Evolutionary conservation across 164 flowering plant species (phyloP).

Genomic region (Aristolochia fimbriata): DNA sequence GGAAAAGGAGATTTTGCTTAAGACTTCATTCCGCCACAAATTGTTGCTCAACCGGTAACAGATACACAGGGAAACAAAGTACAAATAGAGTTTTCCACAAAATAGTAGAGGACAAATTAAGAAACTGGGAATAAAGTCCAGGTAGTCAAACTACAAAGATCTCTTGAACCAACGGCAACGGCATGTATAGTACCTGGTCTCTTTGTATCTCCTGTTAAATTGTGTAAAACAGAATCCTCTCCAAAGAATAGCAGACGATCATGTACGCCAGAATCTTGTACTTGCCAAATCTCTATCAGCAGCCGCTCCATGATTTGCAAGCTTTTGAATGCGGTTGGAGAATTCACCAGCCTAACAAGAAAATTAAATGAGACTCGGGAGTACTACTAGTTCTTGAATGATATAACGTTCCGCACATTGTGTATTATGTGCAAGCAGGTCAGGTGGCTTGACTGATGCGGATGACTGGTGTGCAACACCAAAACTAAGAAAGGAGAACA

Average conservation of each 20-base stretch:
- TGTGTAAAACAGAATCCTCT: not conserved
- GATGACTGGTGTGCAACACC: too few relatives aligned
- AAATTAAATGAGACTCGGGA: not conserved
- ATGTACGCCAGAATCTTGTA: slow-evolving; percentile 43
- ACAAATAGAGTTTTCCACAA: too few relatives aligned
- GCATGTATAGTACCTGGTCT: too few relatives aligned
- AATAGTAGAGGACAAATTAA: too few relatives aligned
- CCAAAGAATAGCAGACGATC: slow-evolving; percentile 6
- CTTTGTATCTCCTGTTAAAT: too few relatives aligned
- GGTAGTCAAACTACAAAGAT: too few relatives aligned
- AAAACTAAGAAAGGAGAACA: too few relatives aligned
- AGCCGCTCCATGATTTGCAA: slow-evolving; percentile 49
- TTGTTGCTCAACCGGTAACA: too few relatives aligned
- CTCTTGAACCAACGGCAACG: not conserved
- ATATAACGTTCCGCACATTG: not conserved
- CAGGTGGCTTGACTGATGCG: not conserved
- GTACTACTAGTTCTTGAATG: not conserved
- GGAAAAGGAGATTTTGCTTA: too few relatives aligned
- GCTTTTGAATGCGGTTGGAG: slow-evolving; percentile 54
- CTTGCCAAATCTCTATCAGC: slow-evolving; percentile 39
- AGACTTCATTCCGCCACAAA: too few relatives aligned
- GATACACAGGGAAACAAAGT: too few relatives aligned
- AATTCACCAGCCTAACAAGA: slow-evolving; percentile 57
- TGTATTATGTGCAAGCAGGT: not conserved
- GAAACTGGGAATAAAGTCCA: too few relatives aligned